phyloP scores from a whole-genome alignment of 2,329 filamentous ascomycete genomes.

The Penicillium fuscoglaucum region DNA sequence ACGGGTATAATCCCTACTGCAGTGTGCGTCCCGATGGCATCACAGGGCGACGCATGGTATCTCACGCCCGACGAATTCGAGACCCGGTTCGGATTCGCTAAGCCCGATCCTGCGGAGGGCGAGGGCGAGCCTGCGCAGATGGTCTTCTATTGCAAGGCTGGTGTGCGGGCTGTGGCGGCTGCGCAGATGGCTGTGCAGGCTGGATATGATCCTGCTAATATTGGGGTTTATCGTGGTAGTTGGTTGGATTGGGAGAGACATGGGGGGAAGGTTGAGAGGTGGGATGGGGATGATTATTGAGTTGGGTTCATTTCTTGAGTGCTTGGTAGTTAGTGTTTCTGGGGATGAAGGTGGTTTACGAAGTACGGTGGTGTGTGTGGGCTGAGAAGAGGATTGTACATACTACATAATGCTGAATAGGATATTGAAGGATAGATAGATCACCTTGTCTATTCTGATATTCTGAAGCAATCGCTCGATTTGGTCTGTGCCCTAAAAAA shows the following conservation, averaged over 20 bases:
- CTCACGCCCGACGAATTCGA: constrained; percentile 76
- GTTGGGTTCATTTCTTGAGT: neutral
- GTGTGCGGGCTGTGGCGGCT: constrained; percentile 76
- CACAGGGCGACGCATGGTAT: constrained; percentile 76
- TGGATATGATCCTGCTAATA: constrained; percentile 68
- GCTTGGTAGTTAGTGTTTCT: neutral
- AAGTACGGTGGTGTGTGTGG: neutral
- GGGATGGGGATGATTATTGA: constrained; percentile 33
- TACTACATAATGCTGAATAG: neutral
- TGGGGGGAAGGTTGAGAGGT: constrained; percentile 63
- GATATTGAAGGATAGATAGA: neutral
- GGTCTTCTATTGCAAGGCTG: constrained; percentile 91
- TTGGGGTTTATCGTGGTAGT: constrained; percentile 53
- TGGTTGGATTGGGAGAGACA: constrained; percentile 75
- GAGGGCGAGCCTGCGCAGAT: constrained; percentile 40
- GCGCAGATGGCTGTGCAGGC: constrained; percentile 73
- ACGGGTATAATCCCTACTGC: constrained; percentile 70
- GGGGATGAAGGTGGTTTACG: neutral
- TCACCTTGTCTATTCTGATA: neutral
- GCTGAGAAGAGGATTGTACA: neutral
- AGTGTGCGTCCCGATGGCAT: constrained; percentile 77
- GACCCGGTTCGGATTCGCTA: constrained; percentile 74
- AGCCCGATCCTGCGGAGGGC: constrained; percentile 58
- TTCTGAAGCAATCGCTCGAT: neutral
- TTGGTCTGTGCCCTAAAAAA: neutral